Base-by-base conservation (phyloP, 345 rosid genomes). In the Camelina neglecta region DNA sequence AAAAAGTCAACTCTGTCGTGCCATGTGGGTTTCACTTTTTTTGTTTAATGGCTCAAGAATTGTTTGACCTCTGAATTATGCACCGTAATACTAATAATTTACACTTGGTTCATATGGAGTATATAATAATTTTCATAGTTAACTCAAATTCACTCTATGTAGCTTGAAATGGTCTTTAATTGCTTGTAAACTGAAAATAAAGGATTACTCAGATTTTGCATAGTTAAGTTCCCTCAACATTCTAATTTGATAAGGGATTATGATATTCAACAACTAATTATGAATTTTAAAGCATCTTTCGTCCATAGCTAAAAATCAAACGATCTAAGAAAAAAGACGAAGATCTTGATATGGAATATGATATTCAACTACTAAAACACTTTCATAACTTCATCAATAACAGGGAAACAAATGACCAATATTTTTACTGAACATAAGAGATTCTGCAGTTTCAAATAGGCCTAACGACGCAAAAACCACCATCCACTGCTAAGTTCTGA, bases 401-500 rank as follows among this genome's bases (percentile, higher is more conserved):
- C 35, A 5, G 16, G 36, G 60, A 13, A 26, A 26, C 3, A 7
- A 12, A 54, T 24, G 11, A 24, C 59, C 2, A 12, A 16, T 11
- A 41, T 41, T 10, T 41, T 41, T 2, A 12, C 6, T 24, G 26
- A 12, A 11, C 5, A 11, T 3, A 51, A 20, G 8, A 53, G n/a
- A 23, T 12, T 21, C 13, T 51, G 9, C 2, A 3, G 33, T 26
- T 15, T 57, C 12, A 57, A 31, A 16, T 4, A 31, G 41, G 39
- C 20, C 15, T 56, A 29, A 24, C 60, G 39, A 87, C 96, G 54
- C 87, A 79, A 71, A 77, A 87, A 6, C 98, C 98, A 16, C 97
- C 97, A 48, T 93, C 98, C 64, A 91, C 87, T 4, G 76, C 90
- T 84, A 93, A 60, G 67, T 93, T 91, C 50, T 87, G 97, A 5